These are phyloP conservation scores for Testicularia cyperi DNA, from an alignment of 1,284 basidiomycete genomes.

Conservation along the genomic window DNA sequence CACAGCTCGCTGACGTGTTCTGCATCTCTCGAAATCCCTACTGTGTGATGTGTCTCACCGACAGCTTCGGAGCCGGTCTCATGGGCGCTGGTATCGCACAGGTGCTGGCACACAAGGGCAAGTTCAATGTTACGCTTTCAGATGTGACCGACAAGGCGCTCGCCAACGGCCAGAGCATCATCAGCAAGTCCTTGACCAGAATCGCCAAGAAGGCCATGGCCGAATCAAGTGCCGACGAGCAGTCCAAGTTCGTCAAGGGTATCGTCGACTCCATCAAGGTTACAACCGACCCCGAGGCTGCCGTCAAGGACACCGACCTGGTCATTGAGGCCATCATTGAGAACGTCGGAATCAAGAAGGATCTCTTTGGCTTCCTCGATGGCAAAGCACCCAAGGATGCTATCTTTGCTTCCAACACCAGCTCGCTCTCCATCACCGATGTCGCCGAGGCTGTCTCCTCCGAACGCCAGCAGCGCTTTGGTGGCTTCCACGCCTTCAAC, in stretches of 20 bases:
- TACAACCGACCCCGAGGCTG: constrained; percentile 64
- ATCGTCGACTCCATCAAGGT: constrained; percentile 63
- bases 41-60: background rate
- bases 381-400: constrained; percentile 62
- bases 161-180: constrained; percentile 65
- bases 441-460: constrained; percentile 61
- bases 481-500: constrained; percentile 66
- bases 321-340: constrained; percentile 68
- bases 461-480: constrained; percentile 46
- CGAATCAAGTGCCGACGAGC: constrained; percentile 62
- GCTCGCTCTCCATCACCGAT: constrained; percentile 64
- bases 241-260: constrained; percentile 57
- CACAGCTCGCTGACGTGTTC: no score
- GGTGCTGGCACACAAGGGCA: constrained; percentile 57
- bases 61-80: constrained; percentile 57
- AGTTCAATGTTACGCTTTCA: constrained; percentile 61
- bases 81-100: constrained; percentile 60
- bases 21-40: no score
- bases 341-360: constrained; percentile 65
- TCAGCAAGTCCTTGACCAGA: constrained; percentile 64
- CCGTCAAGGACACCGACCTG: constrained; percentile 64
- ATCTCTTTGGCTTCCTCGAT: constrained; percentile 66
- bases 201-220: constrained; percentile 64
- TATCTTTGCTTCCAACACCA: constrained; percentile 67
- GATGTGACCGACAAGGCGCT: constrained; percentile 61